A percentile compares a stretch with the other conserved stretches of the same genome.
phyloP scores from a whole-genome alignment of 139 green algal species.

The Chlorella vulgaris region DNA sequence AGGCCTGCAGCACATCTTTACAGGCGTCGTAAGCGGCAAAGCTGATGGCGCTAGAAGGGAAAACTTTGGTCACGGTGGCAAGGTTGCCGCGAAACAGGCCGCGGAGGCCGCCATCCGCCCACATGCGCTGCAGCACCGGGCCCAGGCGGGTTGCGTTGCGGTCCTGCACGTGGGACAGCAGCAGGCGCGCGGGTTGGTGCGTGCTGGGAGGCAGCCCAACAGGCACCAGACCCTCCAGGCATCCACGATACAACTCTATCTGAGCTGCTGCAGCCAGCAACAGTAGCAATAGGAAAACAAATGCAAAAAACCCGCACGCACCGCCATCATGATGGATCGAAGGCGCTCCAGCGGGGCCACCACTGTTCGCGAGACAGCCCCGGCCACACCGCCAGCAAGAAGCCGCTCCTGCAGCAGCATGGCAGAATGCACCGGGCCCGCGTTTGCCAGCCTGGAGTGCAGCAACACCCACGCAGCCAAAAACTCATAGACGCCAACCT shows the following conservation, averaged over 20 bases:
- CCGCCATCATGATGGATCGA: constrained; percentile 42
- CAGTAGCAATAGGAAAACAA: background rate
- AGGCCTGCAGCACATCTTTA: constrained; percentile 31
- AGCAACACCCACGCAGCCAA: background rate
- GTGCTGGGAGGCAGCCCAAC: no score
- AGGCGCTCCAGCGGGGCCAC: constrained; percentile 49
- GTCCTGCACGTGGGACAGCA: background rate
- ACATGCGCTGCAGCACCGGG: constrained; percentile 29
- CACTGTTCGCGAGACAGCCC: constrained; percentile 38
- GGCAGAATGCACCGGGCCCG: background rate
- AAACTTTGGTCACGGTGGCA: constrained; percentile 29
- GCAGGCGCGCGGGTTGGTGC: background rate
- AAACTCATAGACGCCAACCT: no score
- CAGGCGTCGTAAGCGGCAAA: constrained; percentile 33
- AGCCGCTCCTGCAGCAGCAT: constrained; percentile 18
- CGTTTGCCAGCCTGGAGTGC: no score
- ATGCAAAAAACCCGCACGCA: background rate
- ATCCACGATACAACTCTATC: background rate
- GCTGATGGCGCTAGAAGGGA: constrained; percentile 35
- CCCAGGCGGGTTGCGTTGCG: background rate
- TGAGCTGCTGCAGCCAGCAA: background rate
- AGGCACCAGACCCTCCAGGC: no score
- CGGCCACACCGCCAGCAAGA: constrained; percentile 47
- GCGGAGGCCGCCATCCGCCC: constrained; percentile 27
- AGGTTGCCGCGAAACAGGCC: constrained; percentile 47